A percentile compares a stretch with the other conserved stretches of the same genome.
Conservation (phyloP, 2,329 filamentous ascomycete genomes). For the Didymella lethalis region DNA sequence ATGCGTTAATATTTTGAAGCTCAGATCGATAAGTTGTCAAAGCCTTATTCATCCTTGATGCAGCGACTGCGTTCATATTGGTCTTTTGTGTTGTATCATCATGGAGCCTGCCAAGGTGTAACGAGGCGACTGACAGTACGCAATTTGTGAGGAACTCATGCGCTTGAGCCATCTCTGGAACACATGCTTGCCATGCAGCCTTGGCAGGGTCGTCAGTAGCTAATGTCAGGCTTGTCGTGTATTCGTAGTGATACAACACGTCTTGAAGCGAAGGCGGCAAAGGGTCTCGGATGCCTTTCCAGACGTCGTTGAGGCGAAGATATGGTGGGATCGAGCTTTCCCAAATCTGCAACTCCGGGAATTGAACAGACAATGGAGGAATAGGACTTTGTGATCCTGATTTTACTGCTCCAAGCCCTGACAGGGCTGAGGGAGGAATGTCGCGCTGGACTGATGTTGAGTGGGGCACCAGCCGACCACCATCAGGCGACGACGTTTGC, state of each 20-base stretch:
- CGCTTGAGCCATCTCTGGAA: conserved; percentile 52
- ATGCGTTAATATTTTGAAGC: conserved; percentile 48
- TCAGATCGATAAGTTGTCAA: conserved; percentile 38
- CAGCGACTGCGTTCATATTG: conserved; percentile 40
- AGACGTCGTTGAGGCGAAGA: conserved; percentile 39
- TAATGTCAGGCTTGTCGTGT: conserved; percentile 43
- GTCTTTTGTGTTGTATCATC: conserved; percentile 29
- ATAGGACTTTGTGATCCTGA: neutral
- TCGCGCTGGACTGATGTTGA: conserved; percentile 24
- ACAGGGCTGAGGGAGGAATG: conserved; percentile 7
- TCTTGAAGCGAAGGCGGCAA: conserved; percentile 36
- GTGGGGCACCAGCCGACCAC: conserved; percentile 1
- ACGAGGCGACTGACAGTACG: conserved; percentile 55
- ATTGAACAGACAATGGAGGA: conserved; percentile 2
- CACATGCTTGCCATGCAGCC: conserved; percentile 41
- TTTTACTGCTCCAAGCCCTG: conserved; percentile 8
- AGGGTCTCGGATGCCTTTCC: conserved; percentile 37
- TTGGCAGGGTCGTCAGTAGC: conserved; percentile 43
- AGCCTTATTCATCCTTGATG: conserved; percentile 47
- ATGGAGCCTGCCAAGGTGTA: conserved; percentile 55
- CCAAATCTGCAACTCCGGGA: conserved; percentile 15
- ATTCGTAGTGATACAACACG: conserved; percentile 47
- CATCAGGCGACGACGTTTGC: conserved; percentile 8
- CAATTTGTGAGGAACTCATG: conserved; percentile 57
- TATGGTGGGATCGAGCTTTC: conserved; percentile 30